phyloP scores from a whole-genome alignment of 352 stramenopile genomes.

The Pythium inflatum region DNA sequence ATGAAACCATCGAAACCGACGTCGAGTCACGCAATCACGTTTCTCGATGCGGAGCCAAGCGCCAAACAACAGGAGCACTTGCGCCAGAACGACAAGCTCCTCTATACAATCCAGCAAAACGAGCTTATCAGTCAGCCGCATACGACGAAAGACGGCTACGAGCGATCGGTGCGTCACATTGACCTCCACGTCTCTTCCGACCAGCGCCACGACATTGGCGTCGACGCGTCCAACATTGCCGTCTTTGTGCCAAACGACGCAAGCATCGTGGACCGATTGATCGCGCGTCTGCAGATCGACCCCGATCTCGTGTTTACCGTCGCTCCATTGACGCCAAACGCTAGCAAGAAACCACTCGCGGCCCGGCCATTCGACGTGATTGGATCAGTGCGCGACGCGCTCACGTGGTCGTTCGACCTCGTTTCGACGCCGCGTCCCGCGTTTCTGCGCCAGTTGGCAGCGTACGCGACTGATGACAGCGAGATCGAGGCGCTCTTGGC shows the following conservation, averaged over 20 bases:
- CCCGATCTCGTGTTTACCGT: slow-evolving; percentile 52
- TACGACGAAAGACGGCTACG: slow-evolving; percentile 55
- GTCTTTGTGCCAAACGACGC: slow-evolving; percentile 76
- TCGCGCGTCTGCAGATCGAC: slow-evolving; percentile 58
- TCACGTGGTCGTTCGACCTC: slow-evolving; percentile 83
- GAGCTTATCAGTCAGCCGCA: slow-evolving; percentile 63
- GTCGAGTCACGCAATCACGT: slow-evolving; percentile 56
- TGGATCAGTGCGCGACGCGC: slow-evolving; percentile 61
- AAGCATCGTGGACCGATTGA: slow-evolving; percentile 52
- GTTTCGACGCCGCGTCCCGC: slow-evolving; percentile 58
- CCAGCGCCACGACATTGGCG: slow-evolving; percentile 52
- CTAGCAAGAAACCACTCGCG: not conserved
- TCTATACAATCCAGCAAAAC: slow-evolving; percentile 62
- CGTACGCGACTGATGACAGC: slow-evolving; percentile 59
- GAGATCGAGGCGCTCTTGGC: slow-evolving; percentile 53
- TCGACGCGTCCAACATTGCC: slow-evolving; percentile 77
- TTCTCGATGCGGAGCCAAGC: slow-evolving; percentile 38
- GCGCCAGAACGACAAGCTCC: slow-evolving; percentile 38
- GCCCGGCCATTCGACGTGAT: slow-evolving; percentile 58
- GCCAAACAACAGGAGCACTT: slow-evolving; percentile 39
- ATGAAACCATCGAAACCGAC: slow-evolving; percentile 36
- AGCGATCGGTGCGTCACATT: slow-evolving; percentile 73
- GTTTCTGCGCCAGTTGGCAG: slow-evolving; percentile 64
- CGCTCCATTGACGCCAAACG: slow-evolving; percentile 5
- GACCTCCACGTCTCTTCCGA: slow-evolving; percentile 53